These are phyloP conservation scores for Filobasidium wieringae DNA, from an alignment of 768 basidiomycete genomes.

Conservation along the genomic window DNA sequence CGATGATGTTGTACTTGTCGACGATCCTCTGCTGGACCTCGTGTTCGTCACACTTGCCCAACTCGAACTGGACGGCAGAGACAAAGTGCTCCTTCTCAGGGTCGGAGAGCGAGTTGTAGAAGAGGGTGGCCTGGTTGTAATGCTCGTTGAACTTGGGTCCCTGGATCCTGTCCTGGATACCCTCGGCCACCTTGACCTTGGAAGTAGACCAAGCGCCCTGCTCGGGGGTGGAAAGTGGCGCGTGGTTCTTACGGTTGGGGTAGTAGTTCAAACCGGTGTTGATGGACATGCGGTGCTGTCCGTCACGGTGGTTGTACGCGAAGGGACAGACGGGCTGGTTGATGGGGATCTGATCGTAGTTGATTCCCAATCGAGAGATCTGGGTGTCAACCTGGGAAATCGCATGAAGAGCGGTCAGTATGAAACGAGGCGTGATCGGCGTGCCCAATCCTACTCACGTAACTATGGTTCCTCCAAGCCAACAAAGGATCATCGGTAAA, in stretches of 20 bases:
- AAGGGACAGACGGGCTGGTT: conserved; percentile 45
- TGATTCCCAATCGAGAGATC: conserved; percentile 63
- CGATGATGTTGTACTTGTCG: conserved; percentile 57
- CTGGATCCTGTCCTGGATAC: conserved; percentile 46
- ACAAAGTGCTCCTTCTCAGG: conserved; percentile 63
- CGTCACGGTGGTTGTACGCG: conserved; percentile 36
- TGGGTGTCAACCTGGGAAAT: too few relatives aligned
- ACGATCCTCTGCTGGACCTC: conserved; percentile 59
- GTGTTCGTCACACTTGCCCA: conserved; percentile 69
- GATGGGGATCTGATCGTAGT: conserved; percentile 60
- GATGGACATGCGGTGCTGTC: conserved; percentile 39
- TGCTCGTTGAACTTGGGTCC: conserved; percentile 58
- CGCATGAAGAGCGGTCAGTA: too few relatives aligned
- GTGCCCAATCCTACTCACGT: too few relatives aligned
- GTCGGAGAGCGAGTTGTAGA: conserved; percentile 64
- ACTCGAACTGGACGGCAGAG: conserved; percentile 64
- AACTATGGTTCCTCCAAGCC: conserved; percentile 65
- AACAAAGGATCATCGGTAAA: conserved; percentile 39
- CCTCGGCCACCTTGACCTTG: conserved; percentile 40
- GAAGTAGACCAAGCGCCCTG: conserved; percentile 44
- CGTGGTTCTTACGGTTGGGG: conserved; percentile 55
- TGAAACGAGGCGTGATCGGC: too few relatives aligned
- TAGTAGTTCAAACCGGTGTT: conserved; percentile 52
- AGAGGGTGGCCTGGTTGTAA: conserved; percentile 62
- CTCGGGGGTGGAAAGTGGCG: conserved; percentile 34